Evolutionary conservation across 208 protist species (phyloP).

Genomic region (Leishmania mexicana): DNA sequence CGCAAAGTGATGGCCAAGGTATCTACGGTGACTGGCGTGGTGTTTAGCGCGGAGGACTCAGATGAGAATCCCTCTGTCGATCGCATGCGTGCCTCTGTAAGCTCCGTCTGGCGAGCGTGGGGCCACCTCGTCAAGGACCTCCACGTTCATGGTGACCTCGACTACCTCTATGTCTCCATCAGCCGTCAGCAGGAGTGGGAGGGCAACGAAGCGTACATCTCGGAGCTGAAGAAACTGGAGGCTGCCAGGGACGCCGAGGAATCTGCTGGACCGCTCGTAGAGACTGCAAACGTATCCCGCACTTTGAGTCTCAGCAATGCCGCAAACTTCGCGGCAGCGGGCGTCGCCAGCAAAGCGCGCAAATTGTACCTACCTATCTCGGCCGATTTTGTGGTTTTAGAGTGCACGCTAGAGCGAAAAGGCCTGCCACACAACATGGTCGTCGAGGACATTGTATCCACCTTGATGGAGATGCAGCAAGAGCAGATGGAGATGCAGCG

Average conservation of each 20-base stretch:
- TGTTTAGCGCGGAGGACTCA: conserved; percentile 42
- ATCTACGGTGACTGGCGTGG: conserved; percentile 47
- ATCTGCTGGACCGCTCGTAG: not conserved
- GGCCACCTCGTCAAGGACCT: conserved; percentile 88
- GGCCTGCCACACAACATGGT: conserved; percentile 86
- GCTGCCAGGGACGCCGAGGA: conserved; percentile 15
- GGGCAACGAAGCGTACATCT: conserved; percentile 55
- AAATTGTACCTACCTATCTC: conserved; percentile 54
- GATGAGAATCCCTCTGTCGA: conserved; percentile 32
- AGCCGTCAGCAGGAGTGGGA: conserved; percentile 58
- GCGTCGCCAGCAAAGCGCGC: conserved; percentile 1
- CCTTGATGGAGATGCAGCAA: conserved; percentile 71
- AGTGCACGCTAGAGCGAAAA: conserved; percentile 81
- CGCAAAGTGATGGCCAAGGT: conserved; percentile 52
- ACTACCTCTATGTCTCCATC: conserved; percentile 80
- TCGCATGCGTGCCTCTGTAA: conserved; percentile 61
- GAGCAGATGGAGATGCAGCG: conserved; percentile 72
- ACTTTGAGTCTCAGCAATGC: conserved; percentile 1
- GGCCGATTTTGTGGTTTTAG: conserved; percentile 78
- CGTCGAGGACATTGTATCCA: conserved; percentile 77
- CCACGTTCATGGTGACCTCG: conserved; percentile 81
- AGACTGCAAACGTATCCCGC: conserved; percentile 3
- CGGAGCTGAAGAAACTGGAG: conserved; percentile 43
- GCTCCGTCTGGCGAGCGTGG: conserved; percentile 81
- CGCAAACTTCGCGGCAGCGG: not conserved